Base-by-base conservation (phyloP, 306 rosid genomes). In the Cicer judaicum region DNA sequence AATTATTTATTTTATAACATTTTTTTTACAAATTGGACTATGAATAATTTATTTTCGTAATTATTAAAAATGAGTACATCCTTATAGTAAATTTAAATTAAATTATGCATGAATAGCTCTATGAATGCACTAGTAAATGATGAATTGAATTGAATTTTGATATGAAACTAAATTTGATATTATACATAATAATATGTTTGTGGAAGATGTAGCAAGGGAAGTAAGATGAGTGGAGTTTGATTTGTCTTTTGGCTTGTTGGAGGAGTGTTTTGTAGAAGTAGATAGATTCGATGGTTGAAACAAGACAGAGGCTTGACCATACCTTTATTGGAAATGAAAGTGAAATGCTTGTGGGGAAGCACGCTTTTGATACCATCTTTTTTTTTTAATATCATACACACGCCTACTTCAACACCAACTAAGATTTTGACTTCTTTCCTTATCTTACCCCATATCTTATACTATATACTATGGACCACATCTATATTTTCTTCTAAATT, bases 271-370 rank as follows among this genome's bases (percentile, higher is more conserved):
- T n/a, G 42, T 78, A 54, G 47, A 73, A 78, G 4, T 19, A 75
- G 88, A 89, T 39, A 65, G 98, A 89, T 91, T 89, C 90, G 71
- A 64, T 88, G 78, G 78, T 76, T 85, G 75, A 61, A 81, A 84
- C 83, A 75, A 80, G 97, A 91, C 89, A 83, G 80, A 74, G 69
- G 79, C 78, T 80, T 82, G 80, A 76, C 70, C 75, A 82, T 64
- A 34, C 87, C 78, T 87, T 90, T 90, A 88, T 92, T 82, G 99
- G 99, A 81, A 95, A 92, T 95, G 99, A 85, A 90, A 92, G 88
- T 85, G 74, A 60, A 85, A 83, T 79, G 44, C 56, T 50, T 74
- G 88, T 86, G 84, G 88, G 86, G 64, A 87, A 83, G 67, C 89
- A 79, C 95, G 95, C 96, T 79, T 70, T 86, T 72, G 69, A 79